phyloP scores from a whole-genome alignment of 495 filamentous ascomycete species.

The Oidiodendron maius region DNA sequence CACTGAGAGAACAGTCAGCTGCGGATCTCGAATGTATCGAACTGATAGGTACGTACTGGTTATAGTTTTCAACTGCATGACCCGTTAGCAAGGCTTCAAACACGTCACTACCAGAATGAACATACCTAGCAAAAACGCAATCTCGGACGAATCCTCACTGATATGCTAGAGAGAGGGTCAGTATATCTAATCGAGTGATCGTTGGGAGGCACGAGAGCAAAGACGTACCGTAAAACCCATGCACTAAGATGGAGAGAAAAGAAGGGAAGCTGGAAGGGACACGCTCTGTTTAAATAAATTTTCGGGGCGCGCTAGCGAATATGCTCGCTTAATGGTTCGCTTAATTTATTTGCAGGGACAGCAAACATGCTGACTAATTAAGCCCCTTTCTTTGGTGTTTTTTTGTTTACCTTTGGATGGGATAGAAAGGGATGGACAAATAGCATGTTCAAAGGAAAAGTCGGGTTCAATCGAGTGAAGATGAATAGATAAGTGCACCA shows the following conservation, averaged over 20 bases:
- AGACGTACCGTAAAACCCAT: conserved; percentile 19
- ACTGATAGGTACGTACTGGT: too few relatives aligned
- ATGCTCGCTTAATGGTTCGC: not conserved
- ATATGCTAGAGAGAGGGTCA: conserved; percentile 12
- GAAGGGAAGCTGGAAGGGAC: conserved; percentile 3
- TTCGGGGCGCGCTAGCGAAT: not conserved
- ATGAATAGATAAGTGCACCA: too few relatives aligned
- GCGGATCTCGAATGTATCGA: too few relatives aligned
- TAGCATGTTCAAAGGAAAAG: too few relatives aligned
- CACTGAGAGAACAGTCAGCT: too few relatives aligned
- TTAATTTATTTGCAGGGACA: not conserved
- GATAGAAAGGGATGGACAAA: too few relatives aligned
- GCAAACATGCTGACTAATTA: not conserved
- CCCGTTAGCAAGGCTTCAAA: too few relatives aligned
- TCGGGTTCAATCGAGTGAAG: too few relatives aligned
- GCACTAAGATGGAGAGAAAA: conserved; percentile 26
- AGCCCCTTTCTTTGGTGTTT: too few relatives aligned
- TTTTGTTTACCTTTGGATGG: too few relatives aligned
- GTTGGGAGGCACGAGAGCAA: not conserved
- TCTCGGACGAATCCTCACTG: conserved; percentile 32
- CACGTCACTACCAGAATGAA: too few relatives aligned
- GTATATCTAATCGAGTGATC: not conserved
- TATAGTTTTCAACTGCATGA: conserved; percentile 36
- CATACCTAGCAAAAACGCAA: conserved; percentile 33
- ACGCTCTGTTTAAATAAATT: not conserved